phyloP scores from a whole-genome alignment of 1,139 yeast genomes.

The Saccharomyces pastorianus region DNA sequence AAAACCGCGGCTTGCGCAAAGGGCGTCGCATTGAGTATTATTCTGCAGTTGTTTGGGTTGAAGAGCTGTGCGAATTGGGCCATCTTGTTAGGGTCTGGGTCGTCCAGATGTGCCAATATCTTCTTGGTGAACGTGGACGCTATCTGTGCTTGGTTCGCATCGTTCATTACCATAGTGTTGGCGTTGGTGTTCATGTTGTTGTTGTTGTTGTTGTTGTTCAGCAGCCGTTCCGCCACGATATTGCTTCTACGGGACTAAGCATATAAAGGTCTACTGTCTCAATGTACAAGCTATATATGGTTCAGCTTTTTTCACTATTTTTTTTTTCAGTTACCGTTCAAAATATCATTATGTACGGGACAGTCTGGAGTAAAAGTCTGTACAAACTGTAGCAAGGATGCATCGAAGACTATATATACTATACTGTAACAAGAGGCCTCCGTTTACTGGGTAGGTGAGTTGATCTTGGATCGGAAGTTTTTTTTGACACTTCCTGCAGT shows the following conservation, averaged over 20 bases:
- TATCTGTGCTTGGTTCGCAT: constrained; percentile 22
- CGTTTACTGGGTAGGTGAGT: too few species aligned
- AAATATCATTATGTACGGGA: too few species aligned
- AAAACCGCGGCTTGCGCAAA: constrained; percentile 51
- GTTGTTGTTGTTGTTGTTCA: background rate
- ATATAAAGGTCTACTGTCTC: background rate
- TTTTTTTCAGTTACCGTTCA: too few species aligned
- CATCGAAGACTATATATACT: too few species aligned
- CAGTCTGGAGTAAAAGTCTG: too few species aligned
- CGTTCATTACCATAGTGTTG: constrained; percentile 6
- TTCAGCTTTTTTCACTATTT: too few species aligned
- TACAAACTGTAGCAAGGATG: too few species aligned
- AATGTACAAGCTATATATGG: too few species aligned
- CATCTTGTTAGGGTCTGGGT: constrained; percentile 37
- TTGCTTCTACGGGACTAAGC: background rate
- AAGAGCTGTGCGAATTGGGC: constrained; percentile 42
- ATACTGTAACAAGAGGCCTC: too few species aligned
- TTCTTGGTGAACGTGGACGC: constrained; percentile 33
- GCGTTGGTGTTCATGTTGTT: constrained; percentile 8
- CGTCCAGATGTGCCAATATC: constrained; percentile 37
- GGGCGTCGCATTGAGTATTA: constrained; percentile 61
- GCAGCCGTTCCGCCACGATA: background rate
- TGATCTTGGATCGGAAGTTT: too few species aligned
- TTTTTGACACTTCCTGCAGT: too few species aligned
- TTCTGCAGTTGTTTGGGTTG: constrained; percentile 34